Evolutionary conservation across 2,329 filamentous ascomycete species (phyloP), one percentile per base, ranked within the genome.

Genomic region (Apiospora aurea): DNA sequence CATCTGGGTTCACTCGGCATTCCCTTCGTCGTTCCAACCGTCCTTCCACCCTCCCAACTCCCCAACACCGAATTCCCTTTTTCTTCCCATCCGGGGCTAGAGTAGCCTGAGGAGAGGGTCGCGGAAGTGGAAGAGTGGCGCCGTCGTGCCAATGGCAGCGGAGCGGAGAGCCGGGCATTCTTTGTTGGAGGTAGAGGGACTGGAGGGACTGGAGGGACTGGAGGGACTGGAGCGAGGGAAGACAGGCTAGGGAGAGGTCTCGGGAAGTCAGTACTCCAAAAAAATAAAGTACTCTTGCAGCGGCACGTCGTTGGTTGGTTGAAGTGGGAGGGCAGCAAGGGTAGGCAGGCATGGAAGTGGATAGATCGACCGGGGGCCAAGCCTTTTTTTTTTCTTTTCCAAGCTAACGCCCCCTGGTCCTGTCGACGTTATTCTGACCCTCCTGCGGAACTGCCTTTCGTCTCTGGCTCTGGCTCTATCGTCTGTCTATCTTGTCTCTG

Each of bases 371-470:
- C 34, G 18, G 18, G 21, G 21, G 57, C 34, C 57, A 41, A 64
- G 34, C 18, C 57, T 41, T 64, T n/a, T n/a, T n/a, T n/a, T n/a
- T n/a, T n/a, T n/a, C n/a, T n/a, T n/a, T 24, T 8, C 34, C 57
- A 41, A 64, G 57, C 57, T 64, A 64, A 64, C 34, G 57, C 34
- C 41, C 34, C 67, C 67, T 69, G 38, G 67, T 69, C 67, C 67
- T 38, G 67, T 69, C 67, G 67, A 47, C 67, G 67, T 69, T 46
- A 46, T 69, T 69, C 67, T 69, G 67, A 49, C 67, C 57, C 57
- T 64, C 34, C 57, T 64, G 34, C 34, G 18, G 8, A n/a, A 41
- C 34, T n/a, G 57, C 57, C 34, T 64, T 29, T 29, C 34, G 34
- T 64, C 57, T 38, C 7, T 38, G 34, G 34, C 34, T 38, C 34